Evolutionary conservation across 1,139 yeast genomes (phyloP).

Genomic region (Suhomyces coccinellae): DNA sequence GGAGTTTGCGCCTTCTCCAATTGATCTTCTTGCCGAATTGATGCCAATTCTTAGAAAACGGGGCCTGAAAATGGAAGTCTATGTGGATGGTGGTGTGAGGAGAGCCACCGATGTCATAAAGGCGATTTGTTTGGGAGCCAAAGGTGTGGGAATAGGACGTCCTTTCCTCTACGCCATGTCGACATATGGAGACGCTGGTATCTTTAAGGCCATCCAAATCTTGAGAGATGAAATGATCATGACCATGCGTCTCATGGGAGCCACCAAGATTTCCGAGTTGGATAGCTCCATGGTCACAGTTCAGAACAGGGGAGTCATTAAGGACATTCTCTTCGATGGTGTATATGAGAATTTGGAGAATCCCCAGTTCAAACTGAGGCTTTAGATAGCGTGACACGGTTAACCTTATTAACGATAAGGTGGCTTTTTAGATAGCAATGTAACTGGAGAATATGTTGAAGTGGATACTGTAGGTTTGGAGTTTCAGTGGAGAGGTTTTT

Average conservation of each 20-base stretch:
- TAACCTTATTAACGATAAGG: neutral
- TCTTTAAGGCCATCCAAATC: conserved; percentile 70
- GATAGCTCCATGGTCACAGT: conserved; percentile 45
- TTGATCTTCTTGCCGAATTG: conserved; percentile 66
- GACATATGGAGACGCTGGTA: conserved; percentile 78
- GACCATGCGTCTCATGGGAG: conserved; percentile 90
- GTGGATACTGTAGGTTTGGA: too few relatives aligned
- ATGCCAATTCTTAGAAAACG: conserved; percentile 54
- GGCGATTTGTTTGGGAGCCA: conserved; percentile 68
- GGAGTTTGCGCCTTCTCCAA: conserved; percentile 66
- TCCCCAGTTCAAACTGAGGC: conserved; percentile 31
- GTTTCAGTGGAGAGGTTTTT: too few relatives aligned
- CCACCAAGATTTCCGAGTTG: conserved; percentile 61
- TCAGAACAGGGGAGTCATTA: conserved; percentile 29
- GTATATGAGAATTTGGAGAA: conserved; percentile 42
- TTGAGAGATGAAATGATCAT: conserved; percentile 79
- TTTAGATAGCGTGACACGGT: neutral
- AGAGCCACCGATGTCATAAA: conserved; percentile 67
- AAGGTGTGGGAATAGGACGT: conserved; percentile 74
- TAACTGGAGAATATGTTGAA: neutral
- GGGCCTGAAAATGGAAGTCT: conserved; percentile 50
- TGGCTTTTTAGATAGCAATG: too few relatives aligned
- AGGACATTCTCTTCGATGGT: conserved; percentile 36
- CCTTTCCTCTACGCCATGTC: conserved; percentile 73
- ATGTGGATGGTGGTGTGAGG: conserved; percentile 68